Conservation (phyloP, 78 protist genomes). For the Monosiga brevicollis region DNA sequence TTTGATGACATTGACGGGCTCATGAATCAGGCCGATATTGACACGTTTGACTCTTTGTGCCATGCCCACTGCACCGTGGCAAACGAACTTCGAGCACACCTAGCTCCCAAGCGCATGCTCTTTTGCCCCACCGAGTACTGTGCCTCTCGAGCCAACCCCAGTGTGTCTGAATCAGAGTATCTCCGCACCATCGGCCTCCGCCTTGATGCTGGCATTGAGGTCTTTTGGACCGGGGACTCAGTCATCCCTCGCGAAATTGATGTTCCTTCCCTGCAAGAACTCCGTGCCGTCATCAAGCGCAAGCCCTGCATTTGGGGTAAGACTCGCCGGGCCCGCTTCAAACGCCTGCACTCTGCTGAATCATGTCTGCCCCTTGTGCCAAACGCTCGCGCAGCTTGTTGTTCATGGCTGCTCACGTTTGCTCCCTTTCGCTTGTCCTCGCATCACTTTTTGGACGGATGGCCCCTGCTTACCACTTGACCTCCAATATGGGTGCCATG, state of each 20-base stretch:
- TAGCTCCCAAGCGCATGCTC: background rate
- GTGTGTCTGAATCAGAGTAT: background rate
- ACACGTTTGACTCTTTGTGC: background rate
- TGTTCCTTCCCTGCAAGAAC: background rate
- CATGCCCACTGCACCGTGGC: background rate
- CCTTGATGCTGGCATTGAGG: background rate
- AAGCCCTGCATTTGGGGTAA: background rate
- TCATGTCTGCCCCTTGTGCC: too few relatives aligned
- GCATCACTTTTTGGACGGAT: too few relatives aligned
- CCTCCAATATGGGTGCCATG: too few relatives aligned
- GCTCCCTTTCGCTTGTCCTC: too few relatives aligned
- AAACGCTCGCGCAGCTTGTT: too few relatives aligned
- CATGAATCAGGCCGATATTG: background rate
- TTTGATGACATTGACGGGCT: background rate
- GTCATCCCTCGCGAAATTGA: background rate
- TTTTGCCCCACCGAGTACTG: constrained; percentile 22
- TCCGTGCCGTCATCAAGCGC: background rate
- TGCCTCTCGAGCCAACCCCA: background rate
- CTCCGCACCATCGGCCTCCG: background rate
- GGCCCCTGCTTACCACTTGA: too few relatives aligned
- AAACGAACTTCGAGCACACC: background rate
- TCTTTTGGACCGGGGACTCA: background rate
- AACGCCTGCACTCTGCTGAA: too few relatives aligned
- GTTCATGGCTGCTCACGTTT: too few relatives aligned
- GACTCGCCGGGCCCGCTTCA: too few relatives aligned